These are phyloP conservation scores for Narthecium ossifragum DNA, from an alignment of 106 monocot genomes.

Conservation along the genomic window DNA sequence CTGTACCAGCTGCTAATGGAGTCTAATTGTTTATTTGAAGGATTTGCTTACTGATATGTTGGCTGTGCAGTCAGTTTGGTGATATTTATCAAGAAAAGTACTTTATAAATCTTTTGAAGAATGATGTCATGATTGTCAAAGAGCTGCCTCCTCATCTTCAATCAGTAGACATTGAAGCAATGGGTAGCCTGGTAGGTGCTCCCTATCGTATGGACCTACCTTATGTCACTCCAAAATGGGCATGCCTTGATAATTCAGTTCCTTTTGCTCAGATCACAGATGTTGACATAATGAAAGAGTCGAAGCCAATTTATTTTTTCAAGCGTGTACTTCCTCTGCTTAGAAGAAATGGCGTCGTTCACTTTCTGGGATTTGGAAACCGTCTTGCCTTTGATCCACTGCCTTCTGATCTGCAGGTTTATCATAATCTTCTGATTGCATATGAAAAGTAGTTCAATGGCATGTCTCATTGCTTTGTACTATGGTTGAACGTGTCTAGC, in stretches of 20 bases:
- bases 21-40: too few relatives aligned
- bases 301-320: slow-evolving; percentile 49
- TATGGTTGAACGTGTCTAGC: too few relatives aligned
- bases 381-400: slow-evolving; percentile 82
- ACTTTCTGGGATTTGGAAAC: slow-evolving; percentile 92
- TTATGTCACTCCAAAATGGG: background rate
- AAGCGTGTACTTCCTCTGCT: slow-evolving; percentile 60
- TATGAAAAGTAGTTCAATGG: too few relatives aligned
- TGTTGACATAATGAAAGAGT: slow-evolving; percentile 75
- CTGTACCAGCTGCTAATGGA: too few relatives aligned
- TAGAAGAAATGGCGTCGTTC: slow-evolving; percentile 58
- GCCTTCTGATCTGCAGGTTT: slow-evolving; percentile 68
- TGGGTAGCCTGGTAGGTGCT: slow-evolving; percentile 70
- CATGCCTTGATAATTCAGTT: background rate
- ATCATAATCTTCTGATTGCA: too few relatives aligned
- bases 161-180: slow-evolving; percentile 56
- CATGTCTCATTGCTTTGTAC: too few relatives aligned
- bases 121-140: slow-evolving; percentile 67
- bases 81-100: slow-evolving; percentile 87
- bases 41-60: background rate
- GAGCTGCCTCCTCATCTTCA: slow-evolving; percentile 67
- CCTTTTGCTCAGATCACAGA: slow-evolving; percentile 61
- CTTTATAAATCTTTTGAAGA: slow-evolving; percentile 64
- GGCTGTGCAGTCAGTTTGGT: slow-evolving; percentile 75
- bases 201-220: background rate